A percentile compares a stretch with the other conserved stretches of the same genome.
These are phyloP conservation scores for Carpinus fangiana DNA, from an alignment of 306 rosid species.

Conservation along the genomic window DNA sequence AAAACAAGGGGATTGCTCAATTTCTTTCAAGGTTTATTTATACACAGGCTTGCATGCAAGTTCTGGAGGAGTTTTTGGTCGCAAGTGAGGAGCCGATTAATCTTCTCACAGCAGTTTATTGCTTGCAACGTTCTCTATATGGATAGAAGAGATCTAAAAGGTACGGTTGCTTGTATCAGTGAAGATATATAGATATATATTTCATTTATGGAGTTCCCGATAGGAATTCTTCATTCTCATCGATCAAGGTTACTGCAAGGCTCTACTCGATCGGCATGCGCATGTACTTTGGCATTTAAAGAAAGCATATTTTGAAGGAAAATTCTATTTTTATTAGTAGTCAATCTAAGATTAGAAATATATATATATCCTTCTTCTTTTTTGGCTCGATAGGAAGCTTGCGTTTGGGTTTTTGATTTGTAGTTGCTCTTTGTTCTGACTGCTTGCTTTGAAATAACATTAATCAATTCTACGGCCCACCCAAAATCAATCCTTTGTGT, in stretches of 20 bases:
- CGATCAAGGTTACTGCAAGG: neutral
- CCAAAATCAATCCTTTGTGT: neutral
- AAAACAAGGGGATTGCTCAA: neutral
- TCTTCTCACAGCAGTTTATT: neutral
- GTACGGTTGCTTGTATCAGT: constrained; percentile 12
- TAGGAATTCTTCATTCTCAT: neutral
- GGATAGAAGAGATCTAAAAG: constrained; percentile 12
- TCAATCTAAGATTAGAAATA: neutral
- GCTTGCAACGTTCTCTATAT: neutral
- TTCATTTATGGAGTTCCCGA: neutral
- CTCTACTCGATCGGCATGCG: too few species aligned
- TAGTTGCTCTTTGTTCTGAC: neutral
- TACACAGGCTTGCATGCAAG: constrained; percentile 29
- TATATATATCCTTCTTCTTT: neutral
- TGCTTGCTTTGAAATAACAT: neutral
- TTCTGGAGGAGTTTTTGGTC: neutral
- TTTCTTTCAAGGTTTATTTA: neutral
- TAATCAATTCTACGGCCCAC: neutral
- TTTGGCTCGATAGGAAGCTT: neutral
- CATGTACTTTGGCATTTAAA: neutral
- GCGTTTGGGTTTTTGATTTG: neutral
- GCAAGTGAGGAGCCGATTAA: neutral
- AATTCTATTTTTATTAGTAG: neutral
- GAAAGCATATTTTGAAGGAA: neutral
- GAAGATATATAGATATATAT: neutral